phyloP scores from a whole-genome alignment of 768 basidiomycete genomes.

The Zangia roseola region DNA sequence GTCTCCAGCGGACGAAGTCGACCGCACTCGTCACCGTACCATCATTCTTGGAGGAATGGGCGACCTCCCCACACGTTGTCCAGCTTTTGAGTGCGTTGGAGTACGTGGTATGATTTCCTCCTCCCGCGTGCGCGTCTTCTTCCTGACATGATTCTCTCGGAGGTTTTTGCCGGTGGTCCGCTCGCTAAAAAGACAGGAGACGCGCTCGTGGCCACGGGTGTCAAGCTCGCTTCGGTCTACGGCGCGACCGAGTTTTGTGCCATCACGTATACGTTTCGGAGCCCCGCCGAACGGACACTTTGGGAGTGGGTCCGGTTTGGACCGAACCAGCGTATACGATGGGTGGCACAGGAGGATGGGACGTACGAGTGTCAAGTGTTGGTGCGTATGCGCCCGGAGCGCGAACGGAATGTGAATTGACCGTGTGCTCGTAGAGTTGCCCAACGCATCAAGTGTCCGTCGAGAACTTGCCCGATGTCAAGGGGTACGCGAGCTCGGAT shows the following conservation, averaged over 20 bases:
- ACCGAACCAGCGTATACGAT: slow-evolving; percentile 27
- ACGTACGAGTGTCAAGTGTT: slow-evolving; percentile 40
- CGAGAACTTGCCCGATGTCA: slow-evolving; percentile 36
- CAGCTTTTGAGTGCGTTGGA: slow-evolving; percentile 14
- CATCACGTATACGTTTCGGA: slow-evolving; percentile 11
- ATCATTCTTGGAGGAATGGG: slow-evolving; percentile 26
- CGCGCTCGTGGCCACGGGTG: slow-evolving; percentile 32
- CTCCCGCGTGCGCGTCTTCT: not conserved
- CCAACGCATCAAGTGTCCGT: slow-evolving; percentile 28
- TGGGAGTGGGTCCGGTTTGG: slow-evolving; percentile 36
- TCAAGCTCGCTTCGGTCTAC: slow-evolving; percentile 33
- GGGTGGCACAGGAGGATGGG: slow-evolving; percentile 36
- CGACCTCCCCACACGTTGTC: slow-evolving; percentile 14
- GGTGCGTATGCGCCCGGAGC: slow-evolving; percentile 32
- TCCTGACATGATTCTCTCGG: not conserved
- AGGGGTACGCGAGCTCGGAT: slow-evolving; percentile 46
- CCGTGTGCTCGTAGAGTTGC: slow-evolving; percentile 18
- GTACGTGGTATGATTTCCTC: slow-evolving; percentile 17
- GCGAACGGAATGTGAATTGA: too few relatives aligned
- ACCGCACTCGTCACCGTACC: slow-evolving; percentile 18
- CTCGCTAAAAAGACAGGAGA: slow-evolving; percentile 38
- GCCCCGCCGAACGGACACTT: slow-evolving; percentile 23
- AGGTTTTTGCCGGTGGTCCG: slow-evolving; percentile 38
- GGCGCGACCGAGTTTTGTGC: slow-evolving; percentile 40
- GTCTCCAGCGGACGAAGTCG: slow-evolving; percentile 10